phyloP scores from a whole-genome alignment of 1,284 basidiomycete genomes.

The Pholiota adiposa region DNA sequence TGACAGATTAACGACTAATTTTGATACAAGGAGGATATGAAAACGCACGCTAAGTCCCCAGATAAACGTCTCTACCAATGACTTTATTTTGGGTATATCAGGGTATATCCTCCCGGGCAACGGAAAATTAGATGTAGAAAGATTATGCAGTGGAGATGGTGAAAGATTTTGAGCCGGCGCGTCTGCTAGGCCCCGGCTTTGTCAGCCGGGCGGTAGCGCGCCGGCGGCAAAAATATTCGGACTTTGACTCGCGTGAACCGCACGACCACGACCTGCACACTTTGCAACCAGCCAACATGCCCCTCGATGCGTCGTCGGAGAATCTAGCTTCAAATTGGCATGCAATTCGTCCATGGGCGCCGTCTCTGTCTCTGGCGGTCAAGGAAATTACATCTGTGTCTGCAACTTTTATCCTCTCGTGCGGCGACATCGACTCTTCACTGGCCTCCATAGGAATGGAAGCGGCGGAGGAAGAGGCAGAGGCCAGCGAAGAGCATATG shows the following conservation, averaged over 20 bases:
- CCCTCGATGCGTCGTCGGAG: slow-evolving; percentile 18
- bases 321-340: slow-evolving; percentile 53
- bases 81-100: too few species aligned
- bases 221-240: background rate
- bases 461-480: slow-evolving; percentile 44
- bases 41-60: too few species aligned
- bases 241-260: background rate
- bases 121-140: too few species aligned
- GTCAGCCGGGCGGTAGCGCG: background rate
- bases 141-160: too few species aligned
- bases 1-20: too few species aligned
- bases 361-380: slow-evolving; percentile 67
- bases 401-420: slow-evolving; percentile 73
- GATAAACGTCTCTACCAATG: too few species aligned
- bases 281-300: slow-evolving; percentile 10
- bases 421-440: slow-evolving; percentile 42
- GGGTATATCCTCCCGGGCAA: too few species aligned
- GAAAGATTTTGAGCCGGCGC: too few species aligned
- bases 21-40: too few species aligned
- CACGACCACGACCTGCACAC: background rate
- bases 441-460: slow-evolving; percentile 48
- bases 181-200: too few species aligned
- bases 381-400: slow-evolving; percentile 83
- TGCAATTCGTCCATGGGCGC: slow-evolving; percentile 75
- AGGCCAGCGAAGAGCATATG: slow-evolving; percentile 37